Base-by-base conservation (phyloP, 768 basidiomycete species). In the Naematelia aurantialba region DNA sequence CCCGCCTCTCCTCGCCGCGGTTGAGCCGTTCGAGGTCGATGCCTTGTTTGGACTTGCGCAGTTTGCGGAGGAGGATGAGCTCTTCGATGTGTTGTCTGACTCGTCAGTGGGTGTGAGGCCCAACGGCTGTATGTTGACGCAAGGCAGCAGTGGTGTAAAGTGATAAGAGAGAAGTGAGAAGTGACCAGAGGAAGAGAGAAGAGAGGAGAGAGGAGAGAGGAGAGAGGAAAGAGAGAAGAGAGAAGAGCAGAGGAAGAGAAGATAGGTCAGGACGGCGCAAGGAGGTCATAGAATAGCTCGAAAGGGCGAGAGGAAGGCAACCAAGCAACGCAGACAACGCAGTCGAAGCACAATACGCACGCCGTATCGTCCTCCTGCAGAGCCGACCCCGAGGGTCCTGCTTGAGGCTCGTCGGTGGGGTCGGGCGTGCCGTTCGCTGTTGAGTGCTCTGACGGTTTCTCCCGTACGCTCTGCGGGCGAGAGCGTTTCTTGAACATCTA, bases 11-110 rank as follows among this genome's bases (percentile, higher is more conserved):
- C 55, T 91, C 91, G 0, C 93, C 94, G 62, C 87, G 85, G 74
- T 86, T 89, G 13, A 99, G 79, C 71, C 87, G 92, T 49, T 85
- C 81, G 1, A 85, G 83, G 66, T 96, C 91, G 52, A 98, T 96
- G 1, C 93, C 94, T 31, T 75, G 70, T 26, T 56, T 89, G 80
- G 27, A 83, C 69, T 83, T 85, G 52, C 85, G 82, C 25, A 93
- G 79, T 72, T 86, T 91, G 46, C 91, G 83, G 25, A 96, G 78
- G 63, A 91, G 88, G 44, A 94, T 83, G 17, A 98, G 82, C 54
- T 94, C 91, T 63, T 88, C 83, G 25, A 94, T 78, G 1, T 71
- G 76, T 27, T 66, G 67, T 45, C 75, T 75, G 47, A n/a, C 13
- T 50, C 55, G 45, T 31, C 34, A 26, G 29, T 49, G 34, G 30